A percentile compares a stretch with the other conserved stretches of the same genome.
Evolutionary conservation across 768 basidiomycete genomes (phyloP).

Genomic region (Termitomyces sp.): DNA sequence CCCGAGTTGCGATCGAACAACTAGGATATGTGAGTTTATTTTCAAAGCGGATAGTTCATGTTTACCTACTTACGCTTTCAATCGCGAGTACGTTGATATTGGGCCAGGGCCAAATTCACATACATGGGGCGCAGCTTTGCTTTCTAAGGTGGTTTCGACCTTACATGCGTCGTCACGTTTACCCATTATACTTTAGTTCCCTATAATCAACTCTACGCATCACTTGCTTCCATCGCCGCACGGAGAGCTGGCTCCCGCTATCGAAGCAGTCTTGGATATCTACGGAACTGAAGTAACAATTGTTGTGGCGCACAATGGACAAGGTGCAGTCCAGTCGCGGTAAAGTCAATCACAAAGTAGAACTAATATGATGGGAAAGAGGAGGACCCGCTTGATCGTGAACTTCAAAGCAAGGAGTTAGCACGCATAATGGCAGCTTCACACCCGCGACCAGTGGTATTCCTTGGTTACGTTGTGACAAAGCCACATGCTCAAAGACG

Average conservation of each 20-base stretch:
- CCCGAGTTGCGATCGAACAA: conserved; percentile 71
- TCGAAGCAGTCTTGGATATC: conserved; percentile 78
- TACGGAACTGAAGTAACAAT: conserved; percentile 77
- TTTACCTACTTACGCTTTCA: background rate
- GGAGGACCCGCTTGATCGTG: conserved; percentile 85
- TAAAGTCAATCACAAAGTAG: background rate
- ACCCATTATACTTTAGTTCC: conserved; percentile 49
- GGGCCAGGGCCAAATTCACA: conserved; percentile 87
- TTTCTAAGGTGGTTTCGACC: conserved; percentile 57
- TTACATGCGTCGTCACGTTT: background rate
- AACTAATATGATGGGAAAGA: conserved; percentile 37
- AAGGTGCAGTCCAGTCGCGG: conserved; percentile 42
- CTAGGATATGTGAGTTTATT: conserved; percentile 66
- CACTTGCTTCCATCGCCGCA: conserved; percentile 83
- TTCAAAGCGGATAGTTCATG: background rate
- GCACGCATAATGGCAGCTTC: conserved; percentile 72
- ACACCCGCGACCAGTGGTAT: conserved; percentile 70
- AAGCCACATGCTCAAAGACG: conserved; percentile 59
- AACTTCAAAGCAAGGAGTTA: conserved; percentile 77
- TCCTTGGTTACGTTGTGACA: conserved; percentile 79
- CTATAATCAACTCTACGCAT: conserved; percentile 82
- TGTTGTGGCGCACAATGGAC: conserved; percentile 88
- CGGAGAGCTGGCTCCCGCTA: conserved; percentile 86
- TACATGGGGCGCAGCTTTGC: conserved; percentile 82
- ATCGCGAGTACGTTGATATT: conserved; percentile 73